Percentiles rank a stretch among this genome's conserved stretches.
These are phyloP conservation scores for Aureobasidium vineae DNA, from an alignment of 2,329 filamentous ascomycete genomes.

Conservation along the genomic window DNA sequence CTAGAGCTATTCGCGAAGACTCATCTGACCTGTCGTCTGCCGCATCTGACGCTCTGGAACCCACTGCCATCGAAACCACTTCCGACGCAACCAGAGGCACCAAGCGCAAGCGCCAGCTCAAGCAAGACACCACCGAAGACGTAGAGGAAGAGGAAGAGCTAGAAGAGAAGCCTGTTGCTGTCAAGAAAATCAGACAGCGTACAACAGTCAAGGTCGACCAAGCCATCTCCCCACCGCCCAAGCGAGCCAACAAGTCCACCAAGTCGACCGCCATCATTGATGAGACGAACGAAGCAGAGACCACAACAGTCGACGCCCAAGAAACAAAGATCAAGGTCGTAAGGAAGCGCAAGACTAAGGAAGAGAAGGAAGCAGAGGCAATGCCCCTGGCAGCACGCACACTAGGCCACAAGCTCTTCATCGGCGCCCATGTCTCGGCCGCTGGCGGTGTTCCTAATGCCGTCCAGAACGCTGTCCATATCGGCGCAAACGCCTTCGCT, in stretches of 20 bases:
- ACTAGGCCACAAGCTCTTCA: constrained; percentile 70
- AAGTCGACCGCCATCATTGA: constrained; percentile 27
- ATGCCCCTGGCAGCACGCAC: constrained; percentile 71
- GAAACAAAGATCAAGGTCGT: constrained; percentile 32
- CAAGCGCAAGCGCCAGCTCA: constrained; percentile 20
- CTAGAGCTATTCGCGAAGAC: constrained; percentile 17
- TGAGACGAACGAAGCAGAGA: constrained; percentile 25
- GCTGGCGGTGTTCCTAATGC: constrained; percentile 93
- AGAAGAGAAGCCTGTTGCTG: constrained; percentile 25
- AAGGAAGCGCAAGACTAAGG: constrained; percentile 56
- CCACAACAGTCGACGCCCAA: constrained; percentile 26
- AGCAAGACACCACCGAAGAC: constrained; percentile 26
- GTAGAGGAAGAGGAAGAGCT: constrained; percentile 13
- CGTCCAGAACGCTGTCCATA: constrained; percentile 51
- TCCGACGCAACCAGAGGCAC: constrained; percentile 15
- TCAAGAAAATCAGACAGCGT: constrained; percentile 28
- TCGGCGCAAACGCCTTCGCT: constrained; percentile 83
- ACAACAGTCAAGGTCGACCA: constrained; percentile 18
- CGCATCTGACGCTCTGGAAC: too few species aligned
- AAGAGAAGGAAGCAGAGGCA: constrained; percentile 55
- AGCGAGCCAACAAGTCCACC: constrained; percentile 8
- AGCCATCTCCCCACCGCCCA: not conserved
- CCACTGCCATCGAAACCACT: not conserved
- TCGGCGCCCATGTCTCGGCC: constrained; percentile 88
- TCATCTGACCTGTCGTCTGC: constrained; percentile 25